phyloP scores from a whole-genome alignment of 129 eudicot genomes.

The Sambucus nigra region DNA sequence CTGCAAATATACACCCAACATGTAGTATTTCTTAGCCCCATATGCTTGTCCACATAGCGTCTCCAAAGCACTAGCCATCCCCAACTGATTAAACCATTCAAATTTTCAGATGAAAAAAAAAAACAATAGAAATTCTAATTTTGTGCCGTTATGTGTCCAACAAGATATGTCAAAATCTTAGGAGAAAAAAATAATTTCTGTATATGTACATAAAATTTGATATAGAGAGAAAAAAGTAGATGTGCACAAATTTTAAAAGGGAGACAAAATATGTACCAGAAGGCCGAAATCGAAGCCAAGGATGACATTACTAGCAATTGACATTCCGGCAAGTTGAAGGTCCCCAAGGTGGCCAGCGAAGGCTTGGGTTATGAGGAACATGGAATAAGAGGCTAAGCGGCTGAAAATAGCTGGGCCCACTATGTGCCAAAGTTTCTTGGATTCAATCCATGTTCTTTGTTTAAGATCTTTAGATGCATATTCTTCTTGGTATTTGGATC shows the following conservation, averaged over 20 bases:
- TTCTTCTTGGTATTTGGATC: neutral
- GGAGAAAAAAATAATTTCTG: too few species aligned
- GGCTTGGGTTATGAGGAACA: constrained; percentile 20
- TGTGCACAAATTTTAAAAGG: too few species aligned
- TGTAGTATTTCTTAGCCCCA: constrained; percentile 68
- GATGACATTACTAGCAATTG: constrained; percentile 22
- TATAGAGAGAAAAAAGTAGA: neutral
- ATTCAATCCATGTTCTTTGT: constrained; percentile 10
- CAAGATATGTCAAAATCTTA: too few species aligned
- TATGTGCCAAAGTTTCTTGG: constrained; percentile 23
- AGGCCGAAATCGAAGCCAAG: constrained; percentile 23
- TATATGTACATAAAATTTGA: too few species aligned
- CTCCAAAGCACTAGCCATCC: constrained; percentile 93
- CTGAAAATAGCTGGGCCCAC: constrained; percentile 22
- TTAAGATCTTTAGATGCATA: neutral
- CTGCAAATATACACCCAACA: constrained; percentile 81
- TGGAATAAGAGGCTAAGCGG: constrained; percentile 7
- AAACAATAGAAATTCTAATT: too few species aligned
- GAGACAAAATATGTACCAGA: constrained; percentile 18
- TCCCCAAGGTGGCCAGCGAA: constrained; percentile 27
- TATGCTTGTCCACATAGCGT: constrained; percentile 87
- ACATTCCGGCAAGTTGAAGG: constrained; percentile 21
- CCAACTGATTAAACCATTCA: constrained; percentile 31
- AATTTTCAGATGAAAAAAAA: too few species aligned
- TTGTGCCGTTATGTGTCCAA: too few species aligned